A percentile compares a stretch with the other conserved stretches of the same genome.
Conservation (phyloP, 345 rosid species). For the Schrenkiella parvula region DNA sequence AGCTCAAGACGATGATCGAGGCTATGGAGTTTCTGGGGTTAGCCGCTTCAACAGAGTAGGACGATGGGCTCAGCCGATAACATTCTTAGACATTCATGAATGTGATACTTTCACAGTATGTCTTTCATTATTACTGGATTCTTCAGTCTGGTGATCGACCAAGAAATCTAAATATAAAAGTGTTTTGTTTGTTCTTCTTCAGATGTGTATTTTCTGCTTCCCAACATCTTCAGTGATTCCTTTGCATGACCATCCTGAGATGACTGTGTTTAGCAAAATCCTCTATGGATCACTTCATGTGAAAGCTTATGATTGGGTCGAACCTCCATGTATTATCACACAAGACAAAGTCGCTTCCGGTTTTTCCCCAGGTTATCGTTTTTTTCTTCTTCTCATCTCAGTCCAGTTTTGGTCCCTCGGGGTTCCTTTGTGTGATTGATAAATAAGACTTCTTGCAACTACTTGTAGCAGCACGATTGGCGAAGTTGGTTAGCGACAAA, state of each 20-base stretch:
- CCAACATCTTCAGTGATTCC: constrained; percentile 95
- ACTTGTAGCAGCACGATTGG: constrained; percentile 62
- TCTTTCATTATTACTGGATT: not conserved
- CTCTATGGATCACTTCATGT: constrained; percentile 93
- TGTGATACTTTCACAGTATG: constrained; percentile 68
- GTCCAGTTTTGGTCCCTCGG: not conserved
- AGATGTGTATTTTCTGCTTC: constrained; percentile 96
- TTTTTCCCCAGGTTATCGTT: constrained; percentile 37
- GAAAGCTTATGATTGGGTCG: constrained; percentile 95
- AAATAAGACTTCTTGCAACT: not conserved
- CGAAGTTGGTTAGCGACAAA: constrained; percentile 57
- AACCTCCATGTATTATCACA: constrained; percentile 52
- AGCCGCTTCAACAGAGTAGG: constrained; percentile 46
- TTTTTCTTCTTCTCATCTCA: not conserved
- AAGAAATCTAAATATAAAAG: not conserved
- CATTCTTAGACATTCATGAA: constrained; percentile 70
- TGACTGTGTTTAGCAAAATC: constrained; percentile 91
- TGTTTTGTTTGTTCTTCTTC: constrained; percentile 21
- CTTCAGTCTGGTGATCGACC: not conserved
- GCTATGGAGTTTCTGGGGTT: constrained; percentile 68
- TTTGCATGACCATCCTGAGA: constrained; percentile 92
- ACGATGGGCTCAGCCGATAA: constrained; percentile 91
- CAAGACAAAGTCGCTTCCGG: constrained; percentile 45
- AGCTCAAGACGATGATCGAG: constrained; percentile 74
- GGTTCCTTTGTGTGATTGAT: not conserved